phyloP scores from a whole-genome alignment of 2,329 filamentous ascomycete genomes.

The Pezicula carpinea region DNA sequence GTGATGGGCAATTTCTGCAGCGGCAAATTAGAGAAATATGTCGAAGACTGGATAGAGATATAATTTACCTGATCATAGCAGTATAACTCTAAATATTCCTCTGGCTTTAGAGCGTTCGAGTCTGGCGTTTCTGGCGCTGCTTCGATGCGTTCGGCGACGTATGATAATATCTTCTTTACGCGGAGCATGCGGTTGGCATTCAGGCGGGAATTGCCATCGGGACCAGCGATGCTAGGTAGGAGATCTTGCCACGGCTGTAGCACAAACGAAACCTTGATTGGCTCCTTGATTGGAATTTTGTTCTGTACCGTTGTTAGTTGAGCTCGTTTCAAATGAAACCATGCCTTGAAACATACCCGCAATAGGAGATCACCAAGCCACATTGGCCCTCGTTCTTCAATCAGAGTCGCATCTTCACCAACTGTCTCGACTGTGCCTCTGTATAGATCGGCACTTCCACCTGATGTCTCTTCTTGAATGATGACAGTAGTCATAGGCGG shows the following conservation, averaged over 20 bases:
- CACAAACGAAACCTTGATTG: conserved; percentile 92
- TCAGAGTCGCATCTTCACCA: conserved; percentile 70
- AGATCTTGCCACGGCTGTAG: conserved; percentile 74
- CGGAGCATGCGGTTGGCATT: conserved; percentile 97
- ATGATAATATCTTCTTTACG: conserved; percentile 88
- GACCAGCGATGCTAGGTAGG: conserved; percentile 67
- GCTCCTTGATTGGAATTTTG: conserved; percentile 78
- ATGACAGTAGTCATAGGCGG: conserved; percentile 64
- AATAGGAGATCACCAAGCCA: conserved; percentile 90
- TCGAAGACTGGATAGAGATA: neutral
- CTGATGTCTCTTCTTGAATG: conserved; percentile 64
- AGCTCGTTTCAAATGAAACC: neutral
- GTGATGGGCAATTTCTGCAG: conserved; percentile 57
- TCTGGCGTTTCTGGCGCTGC: conserved; percentile 55
- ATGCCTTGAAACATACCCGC: conserved; percentile 39
- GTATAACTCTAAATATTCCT: conserved; percentile 92
- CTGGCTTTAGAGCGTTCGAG: conserved; percentile 62
- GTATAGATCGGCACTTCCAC: conserved; percentile 79
- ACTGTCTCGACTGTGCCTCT: conserved; percentile 79
- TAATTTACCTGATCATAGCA: conserved; percentile 82
- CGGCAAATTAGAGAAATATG: conserved; percentile 1
- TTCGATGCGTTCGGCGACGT: conserved; percentile 90
- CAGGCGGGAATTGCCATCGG: conserved; percentile 79
- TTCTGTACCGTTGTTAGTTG: conserved; percentile 50
- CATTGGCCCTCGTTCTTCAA: conserved; percentile 82